phyloP scores from a whole-genome alignment of 768 basidiomycete genomes.

The Podaxis pistillaris region DNA sequence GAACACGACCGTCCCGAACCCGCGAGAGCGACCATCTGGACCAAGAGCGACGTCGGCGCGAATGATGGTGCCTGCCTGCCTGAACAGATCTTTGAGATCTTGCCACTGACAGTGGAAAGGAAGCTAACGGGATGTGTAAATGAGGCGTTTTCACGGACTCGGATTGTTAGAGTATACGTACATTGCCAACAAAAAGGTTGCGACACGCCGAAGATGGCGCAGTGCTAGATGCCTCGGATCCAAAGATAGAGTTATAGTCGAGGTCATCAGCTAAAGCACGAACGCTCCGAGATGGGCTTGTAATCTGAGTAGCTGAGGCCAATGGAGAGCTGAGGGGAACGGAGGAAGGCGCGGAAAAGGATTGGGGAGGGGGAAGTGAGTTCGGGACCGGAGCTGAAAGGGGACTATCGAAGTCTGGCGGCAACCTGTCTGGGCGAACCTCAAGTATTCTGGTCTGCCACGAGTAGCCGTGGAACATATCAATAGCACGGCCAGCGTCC shows the following conservation, averaged over 20 bases:
- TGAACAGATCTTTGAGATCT: constrained; percentile 94
- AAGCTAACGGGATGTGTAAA: constrained; percentile 65
- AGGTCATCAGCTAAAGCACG: constrained; percentile 23
- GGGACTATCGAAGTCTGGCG: constrained; percentile 51
- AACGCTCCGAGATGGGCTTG: constrained; percentile 14
- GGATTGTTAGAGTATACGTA: constrained; percentile 35
- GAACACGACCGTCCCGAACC: constrained; percentile 91
- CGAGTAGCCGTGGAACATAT: constrained; percentile 95
- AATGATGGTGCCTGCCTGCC: constrained; percentile 85
- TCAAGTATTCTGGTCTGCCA: constrained; percentile 95
- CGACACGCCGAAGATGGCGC: constrained; percentile 29
- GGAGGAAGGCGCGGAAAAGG: constrained; percentile 13
- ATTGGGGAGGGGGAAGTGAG: constrained; percentile 14
- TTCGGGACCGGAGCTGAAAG: constrained; percentile 24
- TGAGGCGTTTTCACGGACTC: background rate
- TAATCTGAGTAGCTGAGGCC: constrained; percentile 9
- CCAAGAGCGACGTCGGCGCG: constrained; percentile 91
- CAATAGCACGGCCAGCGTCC: constrained; percentile 91
- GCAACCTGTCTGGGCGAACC: constrained; percentile 84
- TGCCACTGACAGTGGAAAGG: constrained; percentile 98
- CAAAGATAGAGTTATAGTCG: constrained; percentile 20
- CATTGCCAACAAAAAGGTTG: constrained; percentile 87
- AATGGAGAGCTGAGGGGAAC: constrained; percentile 14
- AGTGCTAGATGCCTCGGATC: constrained; percentile 19
- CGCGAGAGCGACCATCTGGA: constrained; percentile 83